Conservation (phyloP, 305 asterid genomes). For the Petunia hybrid region DNA sequence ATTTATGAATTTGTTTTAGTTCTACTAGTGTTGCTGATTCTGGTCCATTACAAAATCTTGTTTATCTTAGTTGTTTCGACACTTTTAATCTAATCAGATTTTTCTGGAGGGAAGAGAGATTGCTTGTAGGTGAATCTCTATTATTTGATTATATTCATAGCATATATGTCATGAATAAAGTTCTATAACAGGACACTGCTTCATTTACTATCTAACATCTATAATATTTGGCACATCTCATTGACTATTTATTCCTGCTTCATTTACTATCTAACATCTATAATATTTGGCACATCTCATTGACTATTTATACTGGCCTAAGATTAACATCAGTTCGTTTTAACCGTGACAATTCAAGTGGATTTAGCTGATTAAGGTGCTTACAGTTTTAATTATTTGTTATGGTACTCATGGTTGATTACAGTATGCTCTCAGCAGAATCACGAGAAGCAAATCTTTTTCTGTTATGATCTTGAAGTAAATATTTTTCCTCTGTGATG, state of each 20-base stretch:
- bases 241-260: neutral
- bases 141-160: neutral
- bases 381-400: neutral
- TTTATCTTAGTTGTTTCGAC: neutral
- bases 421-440: neutral
- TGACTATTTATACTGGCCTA: neutral
- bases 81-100: neutral
- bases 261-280: neutral
- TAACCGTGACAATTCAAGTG: slow-evolving; percentile 17
- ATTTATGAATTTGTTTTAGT: neutral
- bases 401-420: neutral
- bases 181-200: neutral
- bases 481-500: neutral
- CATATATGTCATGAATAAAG: neutral
- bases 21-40: slow-evolving; percentile 1
- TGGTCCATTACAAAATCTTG: neutral
- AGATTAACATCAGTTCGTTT: slow-evolving; percentile 7
- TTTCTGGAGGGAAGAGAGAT: slow-evolving; percentile 6
- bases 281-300: slow-evolving; percentile 9
- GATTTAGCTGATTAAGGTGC: neutral
- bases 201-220: neutral
- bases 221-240: slow-evolving; percentile 13
- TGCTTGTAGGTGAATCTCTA: neutral
- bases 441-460: neutral
- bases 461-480: slow-evolving; percentile 4